Evolutionary conservation across 371 early-diverging fungal species (phyloP), one percentile per base, ranked within the genome.

Genomic region (Syncephalastrum sp.): DNA sequence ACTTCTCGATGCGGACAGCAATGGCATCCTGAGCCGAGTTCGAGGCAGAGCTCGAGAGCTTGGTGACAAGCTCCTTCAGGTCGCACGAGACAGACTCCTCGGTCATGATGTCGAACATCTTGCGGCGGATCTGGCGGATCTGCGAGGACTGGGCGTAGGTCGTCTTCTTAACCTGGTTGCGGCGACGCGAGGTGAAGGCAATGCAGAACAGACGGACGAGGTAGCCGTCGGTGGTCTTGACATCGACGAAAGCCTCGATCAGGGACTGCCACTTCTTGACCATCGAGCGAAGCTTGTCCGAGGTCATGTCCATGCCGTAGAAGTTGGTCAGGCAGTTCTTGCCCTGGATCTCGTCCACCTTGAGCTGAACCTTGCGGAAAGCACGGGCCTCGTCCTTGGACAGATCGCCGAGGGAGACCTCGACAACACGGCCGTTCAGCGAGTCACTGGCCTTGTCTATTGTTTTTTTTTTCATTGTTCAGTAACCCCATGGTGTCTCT

Each of bases 161-260:
- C 77, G 99, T 99, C 91, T 98, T 98, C 86, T 91, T 90, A 81
- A 94, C 82, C 86, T 97, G 98, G 88, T 91, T 90, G 60, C 85
- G 86, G 70, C 93, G 90, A 72, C 96, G 91, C 84, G 92, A 88
- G 84, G 99, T 99, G 93, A 99, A 98, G 64, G 92, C 97, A 74
- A 98, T 94, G 71, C 90, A 85, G 77, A 99, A 99, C 65, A 99
- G 82, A 77, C 99, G 96, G 74, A 99, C 85, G 64, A 95, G 86
- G 91, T 98, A 98, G 65, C 99, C 99, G 84, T 99, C 99, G 71
- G 96, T 96, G 79, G 99, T 99, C 90, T 96, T 98, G 85, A 99
- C 93, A 79, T 99, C 99, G 50, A 94, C 89, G 82, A 91, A 88
- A 63, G 98, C 98, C 84, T 99, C 99, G 60, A 99, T 96, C 59